Base-by-base conservation (phyloP, 306 rosid genomes). In the Glycine latifolia region DNA sequence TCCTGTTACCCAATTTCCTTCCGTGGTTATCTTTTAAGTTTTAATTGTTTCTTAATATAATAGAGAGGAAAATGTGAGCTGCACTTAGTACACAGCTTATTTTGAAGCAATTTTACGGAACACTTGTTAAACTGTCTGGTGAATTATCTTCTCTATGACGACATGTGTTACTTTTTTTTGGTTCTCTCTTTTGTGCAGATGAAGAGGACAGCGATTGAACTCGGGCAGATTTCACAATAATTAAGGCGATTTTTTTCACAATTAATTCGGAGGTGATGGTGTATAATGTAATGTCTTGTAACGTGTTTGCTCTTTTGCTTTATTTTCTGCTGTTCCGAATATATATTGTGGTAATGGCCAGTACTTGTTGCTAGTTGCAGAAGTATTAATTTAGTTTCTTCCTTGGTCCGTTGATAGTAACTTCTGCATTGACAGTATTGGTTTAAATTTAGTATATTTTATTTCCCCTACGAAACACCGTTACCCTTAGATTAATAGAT, bases 201-300 rank as follows among this genome's bases (percentile, higher is more conserved):
- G 92, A 85, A 59, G 91, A 91, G 16, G 95, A 88, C 88, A 89
- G 93, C 67, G 95, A 91, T 79, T 91, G 76, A 83, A 69, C 53
- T 55, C 33, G 48, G 58, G 39, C 62, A 67, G 81, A 80, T 65
- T 65, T 75, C 52, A 12, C 37, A 69, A 55, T 62, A 47, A 44
- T 50, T 43, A 33, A 55, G 83, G 71, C 76, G 48, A 62, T 13
- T 63, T 76, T 37, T 46, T 61, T 54, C 47, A 37, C n/a, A 41
- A 33, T 53, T 77, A 65, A 69, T 75, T 76, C 54, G 68, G 67
- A 59, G 71, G 69, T 59, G 77, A 52, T 47, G 68, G 53, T 87
- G 83, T 84, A 79, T 80, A 71, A 53, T 85, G 83, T 71, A 15
- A 65, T 44, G 66, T 61, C 55, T 60, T 54, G 37, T 59, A 66